Evolutionary conservation across 2,329 filamentous ascomycete genomes (phyloP).

Genomic region (Claviceps pazoutovae): DNA sequence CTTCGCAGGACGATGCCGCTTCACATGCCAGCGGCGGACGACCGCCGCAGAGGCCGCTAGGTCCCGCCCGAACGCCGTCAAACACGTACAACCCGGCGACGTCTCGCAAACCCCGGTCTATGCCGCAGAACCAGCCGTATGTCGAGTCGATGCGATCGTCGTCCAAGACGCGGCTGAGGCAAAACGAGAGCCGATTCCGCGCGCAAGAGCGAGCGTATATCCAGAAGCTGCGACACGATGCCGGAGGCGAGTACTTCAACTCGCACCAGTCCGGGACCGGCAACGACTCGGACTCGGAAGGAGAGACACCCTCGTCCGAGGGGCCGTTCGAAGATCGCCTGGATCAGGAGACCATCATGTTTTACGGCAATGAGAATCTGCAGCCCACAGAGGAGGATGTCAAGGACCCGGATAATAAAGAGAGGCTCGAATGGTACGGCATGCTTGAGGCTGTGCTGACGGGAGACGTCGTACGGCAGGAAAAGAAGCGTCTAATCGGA

Average conservation of each 20-base stretch:
- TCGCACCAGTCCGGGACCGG: constrained; percentile 38
- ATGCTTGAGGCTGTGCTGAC: constrained; percentile 94
- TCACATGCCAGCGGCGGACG: constrained; percentile 24
- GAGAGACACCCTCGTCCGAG: constrained; percentile 78
- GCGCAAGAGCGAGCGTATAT: constrained; percentile 86
- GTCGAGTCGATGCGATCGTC: constrained; percentile 33
- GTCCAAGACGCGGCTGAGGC: constrained; percentile 36
- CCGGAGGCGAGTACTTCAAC: constrained; percentile 52
- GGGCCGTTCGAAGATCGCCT: constrained; percentile 74
- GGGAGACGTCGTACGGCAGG: constrained; percentile 91
- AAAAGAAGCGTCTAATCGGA: constrained; percentile 89
- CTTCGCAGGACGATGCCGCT: constrained; percentile 14
- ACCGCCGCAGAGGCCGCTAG: constrained; percentile 52
- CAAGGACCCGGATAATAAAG: constrained; percentile 73
- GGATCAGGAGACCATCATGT: constrained; percentile 84
- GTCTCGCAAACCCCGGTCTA: constrained; percentile 31
- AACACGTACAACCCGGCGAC: constrained; percentile 65
- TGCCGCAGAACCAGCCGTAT: constrained; percentile 23
- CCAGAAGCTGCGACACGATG: constrained; percentile 73
- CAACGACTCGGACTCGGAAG: constrained; percentile 75
- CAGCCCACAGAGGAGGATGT: constrained; percentile 84
- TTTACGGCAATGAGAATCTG: constrained; percentile 79
- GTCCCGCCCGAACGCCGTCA: constrained; percentile 59
- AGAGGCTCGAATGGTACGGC: constrained; percentile 91
- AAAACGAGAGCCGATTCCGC: constrained; percentile 30